Evolutionary conservation across 805 yeast species (phyloP).

Genomic region (Wickerhamiella brachini): DNA sequence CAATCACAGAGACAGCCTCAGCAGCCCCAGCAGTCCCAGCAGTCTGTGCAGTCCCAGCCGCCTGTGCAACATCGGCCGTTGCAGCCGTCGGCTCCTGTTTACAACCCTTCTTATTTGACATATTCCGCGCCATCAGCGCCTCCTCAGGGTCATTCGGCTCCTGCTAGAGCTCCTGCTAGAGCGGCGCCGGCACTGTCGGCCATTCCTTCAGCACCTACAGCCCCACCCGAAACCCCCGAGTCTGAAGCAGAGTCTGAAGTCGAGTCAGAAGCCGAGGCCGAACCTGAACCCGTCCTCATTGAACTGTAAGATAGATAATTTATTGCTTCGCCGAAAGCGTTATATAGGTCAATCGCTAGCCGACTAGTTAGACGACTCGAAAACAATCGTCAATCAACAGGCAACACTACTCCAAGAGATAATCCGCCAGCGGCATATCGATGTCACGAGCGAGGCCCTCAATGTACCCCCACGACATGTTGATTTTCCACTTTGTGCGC

Average conservation of each 20-base stretch:
- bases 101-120: neutral
- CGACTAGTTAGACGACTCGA: too few species aligned
- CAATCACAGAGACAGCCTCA: neutral
- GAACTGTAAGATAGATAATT: constrained; percentile 8
- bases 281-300: constrained; percentile 9
- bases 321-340: neutral
- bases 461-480: constrained; percentile 54
- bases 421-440: constrained; percentile 51
- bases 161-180: too few species aligned
- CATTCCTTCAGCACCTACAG: neutral
- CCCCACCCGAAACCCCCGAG: constrained; percentile 1
- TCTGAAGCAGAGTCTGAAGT: constrained; percentile 9
- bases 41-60: neutral
- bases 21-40: neutral
- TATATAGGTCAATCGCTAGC: neutral
- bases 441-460: constrained; percentile 49
- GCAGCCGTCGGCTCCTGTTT: constrained; percentile 3
- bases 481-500: constrained; percentile 65
- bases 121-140: neutral
- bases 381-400: too few species aligned
- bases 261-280: constrained; percentile 2
- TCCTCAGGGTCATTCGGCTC: neutral
- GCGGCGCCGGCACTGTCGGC: too few species aligned
- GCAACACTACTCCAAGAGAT: constrained; percentile 34
- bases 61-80: constrained; percentile 24